phyloP scores from a whole-genome alignment of 2,329 filamentous ascomycete genomes.

The Lachnellula hyalina region DNA sequence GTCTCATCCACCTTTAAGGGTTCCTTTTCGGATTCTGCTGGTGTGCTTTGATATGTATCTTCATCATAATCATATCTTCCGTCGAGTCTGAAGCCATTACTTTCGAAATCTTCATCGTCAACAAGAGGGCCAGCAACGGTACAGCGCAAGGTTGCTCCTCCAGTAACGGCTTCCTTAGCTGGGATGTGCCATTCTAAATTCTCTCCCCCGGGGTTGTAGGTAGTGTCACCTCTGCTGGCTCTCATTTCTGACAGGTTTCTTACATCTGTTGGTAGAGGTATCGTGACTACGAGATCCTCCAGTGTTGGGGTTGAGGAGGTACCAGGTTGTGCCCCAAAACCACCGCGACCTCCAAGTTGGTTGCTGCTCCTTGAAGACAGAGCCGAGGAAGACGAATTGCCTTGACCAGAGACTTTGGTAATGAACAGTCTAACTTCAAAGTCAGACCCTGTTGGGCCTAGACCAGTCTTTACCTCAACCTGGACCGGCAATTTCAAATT shows the following conservation, averaged over 20 bases:
- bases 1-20: slow-evolving; percentile 33
- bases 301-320: slow-evolving; percentile 44
- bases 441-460: slow-evolving; percentile 71
- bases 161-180: slow-evolving; percentile 67
- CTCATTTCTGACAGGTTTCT: slow-evolving; percentile 79
- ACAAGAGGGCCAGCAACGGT: slow-evolving; percentile 65
- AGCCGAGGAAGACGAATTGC: slow-evolving; percentile 36
- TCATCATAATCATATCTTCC: slow-evolving; percentile 42
- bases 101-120: slow-evolving; percentile 42
- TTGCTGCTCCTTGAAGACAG: slow-evolving; percentile 34
- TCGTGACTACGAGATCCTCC: slow-evolving; percentile 71
- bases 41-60: slow-evolving; percentile 50
- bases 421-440: slow-evolving; percentile 81
- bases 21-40: slow-evolving; percentile 26
- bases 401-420: slow-evolving; percentile 54
- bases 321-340: slow-evolving; percentile 41
- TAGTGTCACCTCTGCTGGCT: slow-evolving; percentile 75
- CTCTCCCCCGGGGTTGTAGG: slow-evolving; percentile 68
- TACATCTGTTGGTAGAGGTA: slow-evolving; percentile 74
- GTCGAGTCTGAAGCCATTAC: slow-evolving; percentile 30
- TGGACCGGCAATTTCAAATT: slow-evolving; percentile 76
- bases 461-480: slow-evolving; percentile 73
- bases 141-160: slow-evolving; percentile 70
- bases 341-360: slow-evolving; percentile 34
- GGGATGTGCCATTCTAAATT: slow-evolving; percentile 78